phyloP scores from a whole-genome alignment of 1,284 basidiomycete genomes.

The Trichosporon ovoides region DNA sequence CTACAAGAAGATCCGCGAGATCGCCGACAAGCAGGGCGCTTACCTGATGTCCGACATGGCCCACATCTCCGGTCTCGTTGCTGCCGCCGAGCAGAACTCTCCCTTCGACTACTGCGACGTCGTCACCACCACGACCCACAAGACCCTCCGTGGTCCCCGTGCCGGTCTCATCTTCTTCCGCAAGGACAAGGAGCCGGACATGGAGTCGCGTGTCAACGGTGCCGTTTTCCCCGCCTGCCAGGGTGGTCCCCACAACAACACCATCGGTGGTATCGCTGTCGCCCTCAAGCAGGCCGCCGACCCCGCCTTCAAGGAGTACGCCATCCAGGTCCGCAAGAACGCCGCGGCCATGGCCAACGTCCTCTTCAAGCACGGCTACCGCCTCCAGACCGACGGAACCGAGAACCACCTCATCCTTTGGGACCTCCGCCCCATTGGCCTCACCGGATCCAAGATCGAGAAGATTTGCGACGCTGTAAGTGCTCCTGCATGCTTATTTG shows the following conservation, averaged over 20 bases:
- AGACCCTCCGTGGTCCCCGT: conserved; percentile 96
- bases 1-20: conserved; percentile 74
- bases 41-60: conserved; percentile 96
- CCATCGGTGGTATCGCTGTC: conserved; percentile 93
- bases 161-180: conserved; percentile 99
- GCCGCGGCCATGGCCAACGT: conserved; percentile 67
- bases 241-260: conserved; percentile 99
- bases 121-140: conserved; percentile 96
- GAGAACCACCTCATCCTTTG: conserved; percentile 98
- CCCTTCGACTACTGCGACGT: conserved; percentile 98
- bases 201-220: conserved; percentile 94
- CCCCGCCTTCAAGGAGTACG: conserved; percentile 88
- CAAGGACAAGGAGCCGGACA: conserved; percentile 77
- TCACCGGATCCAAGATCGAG: conserved; percentile 97
- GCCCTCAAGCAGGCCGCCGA: conserved; percentile 86
- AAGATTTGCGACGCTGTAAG: conserved; percentile 85
- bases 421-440: conserved; percentile 90
- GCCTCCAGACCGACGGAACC: conserved; percentile 92
- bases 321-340: conserved; percentile 89
- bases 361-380: conserved; percentile 77
- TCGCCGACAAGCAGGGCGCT: conserved; percentile 81
- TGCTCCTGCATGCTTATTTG: too few relatives aligned
- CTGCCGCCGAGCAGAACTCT: conserved; percentile 83
- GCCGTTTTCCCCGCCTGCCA: conserved; percentile 99
- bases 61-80: conserved; percentile 93